A percentile compares a stretch with the other conserved stretches of the same genome.
Evolutionary conservation across 2,329 filamentous ascomycete genomes (phyloP).

Genomic region (Bipolaris cookei): DNA sequence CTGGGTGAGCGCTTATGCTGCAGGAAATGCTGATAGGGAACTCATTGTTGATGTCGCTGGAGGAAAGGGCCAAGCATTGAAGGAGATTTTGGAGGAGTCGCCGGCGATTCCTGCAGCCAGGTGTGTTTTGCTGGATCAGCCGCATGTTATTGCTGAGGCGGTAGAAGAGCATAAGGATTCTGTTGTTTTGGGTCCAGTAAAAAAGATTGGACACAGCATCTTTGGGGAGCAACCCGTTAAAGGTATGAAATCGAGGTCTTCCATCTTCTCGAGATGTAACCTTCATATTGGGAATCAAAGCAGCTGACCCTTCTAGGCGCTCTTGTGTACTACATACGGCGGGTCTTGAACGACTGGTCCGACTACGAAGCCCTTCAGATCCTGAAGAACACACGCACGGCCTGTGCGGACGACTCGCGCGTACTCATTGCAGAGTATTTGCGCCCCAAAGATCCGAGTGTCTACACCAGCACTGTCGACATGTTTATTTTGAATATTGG

Average conservation of each 20-base stretch:
- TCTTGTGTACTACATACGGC: slow-evolving; percentile 13
- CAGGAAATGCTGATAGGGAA: slow-evolving; percentile 2
- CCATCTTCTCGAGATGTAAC: not conserved
- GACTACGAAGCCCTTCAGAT: slow-evolving; percentile 11
- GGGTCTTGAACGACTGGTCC: slow-evolving; percentile 16
- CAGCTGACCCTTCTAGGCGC: slow-evolving; percentile 5
- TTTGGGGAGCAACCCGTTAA: slow-evolving; percentile 12
- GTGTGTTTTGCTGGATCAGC: slow-evolving; percentile 14
- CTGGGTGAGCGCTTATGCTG: slow-evolving; percentile 10
- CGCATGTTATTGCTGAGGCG: slow-evolving; percentile 13
- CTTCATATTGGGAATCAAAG: not conserved
- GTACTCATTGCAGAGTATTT: slow-evolving; percentile 13
- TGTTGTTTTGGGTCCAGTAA: slow-evolving; percentile 11
- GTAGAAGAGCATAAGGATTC: slow-evolving; percentile 8
- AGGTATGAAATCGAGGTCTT: slow-evolving; percentile 4
- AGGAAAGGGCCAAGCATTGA: slow-evolving; percentile 13
- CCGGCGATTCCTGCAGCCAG: slow-evolving; percentile 8
- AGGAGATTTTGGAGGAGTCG: slow-evolving; percentile 11
- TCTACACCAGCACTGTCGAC: slow-evolving; percentile 10
- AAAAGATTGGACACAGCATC: slow-evolving; percentile 10
- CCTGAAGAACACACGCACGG: slow-evolving; percentile 8
- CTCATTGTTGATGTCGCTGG: slow-evolving; percentile 15
- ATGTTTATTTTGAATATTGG: slow-evolving; percentile 16
- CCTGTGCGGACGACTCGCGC: slow-evolving; percentile 11
- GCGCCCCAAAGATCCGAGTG: slow-evolving; percentile 6